Evolutionary conservation across 2,329 filamentous ascomycete species (phyloP).

Genomic region (Penicillium sp.): DNA sequence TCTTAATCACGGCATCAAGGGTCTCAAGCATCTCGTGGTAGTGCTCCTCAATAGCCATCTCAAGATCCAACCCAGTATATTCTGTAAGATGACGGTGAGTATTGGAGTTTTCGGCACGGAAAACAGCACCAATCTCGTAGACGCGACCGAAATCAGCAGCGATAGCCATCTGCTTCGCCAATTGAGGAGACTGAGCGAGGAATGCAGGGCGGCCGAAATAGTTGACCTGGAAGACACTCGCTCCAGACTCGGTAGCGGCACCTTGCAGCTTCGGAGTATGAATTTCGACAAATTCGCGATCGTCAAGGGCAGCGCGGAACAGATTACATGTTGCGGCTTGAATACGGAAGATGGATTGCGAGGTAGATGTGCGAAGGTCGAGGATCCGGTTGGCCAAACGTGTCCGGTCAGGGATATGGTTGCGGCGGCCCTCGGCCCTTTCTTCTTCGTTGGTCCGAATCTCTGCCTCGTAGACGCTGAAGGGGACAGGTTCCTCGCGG

Average conservation of each 20-base stretch:
- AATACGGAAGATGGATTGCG: constrained; percentile 83
- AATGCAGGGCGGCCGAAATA: constrained; percentile 88
- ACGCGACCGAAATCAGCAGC: constrained; percentile 85
- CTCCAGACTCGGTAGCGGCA: constrained; percentile 83
- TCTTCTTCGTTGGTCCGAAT: constrained; percentile 57
- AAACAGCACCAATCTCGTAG: constrained; percentile 86
- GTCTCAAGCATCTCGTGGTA: constrained; percentile 83
- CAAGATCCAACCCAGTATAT: constrained; percentile 87
- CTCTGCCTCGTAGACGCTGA: constrained; percentile 69
- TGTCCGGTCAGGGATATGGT: constrained; percentile 67
- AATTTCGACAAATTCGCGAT: constrained; percentile 81
- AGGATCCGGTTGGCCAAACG: constrained; percentile 76
- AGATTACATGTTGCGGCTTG: constrained; percentile 75
- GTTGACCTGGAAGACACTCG: constrained; percentile 86
- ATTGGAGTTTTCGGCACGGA: constrained; percentile 93
- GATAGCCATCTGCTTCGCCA: constrained; percentile 91
- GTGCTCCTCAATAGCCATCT: constrained; percentile 86
- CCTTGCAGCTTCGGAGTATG: constrained; percentile 91
- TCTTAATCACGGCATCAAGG: constrained; percentile 77
- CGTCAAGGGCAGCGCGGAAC: constrained; percentile 74
- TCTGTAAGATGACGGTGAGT: constrained; percentile 92
- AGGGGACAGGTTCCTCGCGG: constrained; percentile 61
- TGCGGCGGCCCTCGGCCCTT: constrained; percentile 53
- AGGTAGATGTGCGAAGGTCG: constrained; percentile 79
- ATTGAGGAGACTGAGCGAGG: constrained; percentile 84